Evolutionary conservation across 2,329 filamentous ascomycete genomes (phyloP), one percentile per base, ranked within the genome.

Genomic region (Raffaelea albimanens): DNA sequence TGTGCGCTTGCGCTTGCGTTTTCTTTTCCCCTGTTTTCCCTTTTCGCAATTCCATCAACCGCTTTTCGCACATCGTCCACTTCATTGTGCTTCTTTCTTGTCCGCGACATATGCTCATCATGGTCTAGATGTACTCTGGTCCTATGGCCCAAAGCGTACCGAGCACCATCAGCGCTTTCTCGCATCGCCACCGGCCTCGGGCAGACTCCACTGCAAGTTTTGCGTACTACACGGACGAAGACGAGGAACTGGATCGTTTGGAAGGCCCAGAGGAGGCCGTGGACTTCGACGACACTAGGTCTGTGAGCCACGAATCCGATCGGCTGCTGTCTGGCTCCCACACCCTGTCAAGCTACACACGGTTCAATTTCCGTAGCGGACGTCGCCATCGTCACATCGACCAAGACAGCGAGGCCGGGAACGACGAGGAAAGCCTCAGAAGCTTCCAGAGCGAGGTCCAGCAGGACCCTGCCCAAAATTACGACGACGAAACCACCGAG

Each of bases 141-240:
- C 93, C 91, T 7, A 82, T 96, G 59, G 90, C 89, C 47, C 93
- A 98, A 68, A 96, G 89, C 61, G 78, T 98, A n/a, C 93, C 93
- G 1, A 93, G 87, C 11, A 96, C 90, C 61, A 76, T 90, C 33
- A 89, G 88, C n/a, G 85, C 88, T 29, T 98, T 98, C 62, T 83
- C 82, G 43, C 90, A 95, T 64, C 86, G 88, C 50, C n/a, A n/a
- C n/a, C 80, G 89, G 50, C 72, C 74, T 34, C 81, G 91, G 57
- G 82, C 87, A 55, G 87, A 90, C 59, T 97, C 91, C 14, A 88
- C 77, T 5, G 72, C 90, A 23, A 96, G 88, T 66, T 97, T 96
- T 63, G 82, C 88, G 2, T 96, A 88, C 65, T 94, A 93, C 60
- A 83, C 87, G 50, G 80, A 87, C 52, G 82, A 86, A 22, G 71